Percentiles rank a stretch among this genome's conserved stretches.
Conservation (phyloP, 2,329 filamentous ascomycete species). For the Ciborinia camelliae region DNA sequence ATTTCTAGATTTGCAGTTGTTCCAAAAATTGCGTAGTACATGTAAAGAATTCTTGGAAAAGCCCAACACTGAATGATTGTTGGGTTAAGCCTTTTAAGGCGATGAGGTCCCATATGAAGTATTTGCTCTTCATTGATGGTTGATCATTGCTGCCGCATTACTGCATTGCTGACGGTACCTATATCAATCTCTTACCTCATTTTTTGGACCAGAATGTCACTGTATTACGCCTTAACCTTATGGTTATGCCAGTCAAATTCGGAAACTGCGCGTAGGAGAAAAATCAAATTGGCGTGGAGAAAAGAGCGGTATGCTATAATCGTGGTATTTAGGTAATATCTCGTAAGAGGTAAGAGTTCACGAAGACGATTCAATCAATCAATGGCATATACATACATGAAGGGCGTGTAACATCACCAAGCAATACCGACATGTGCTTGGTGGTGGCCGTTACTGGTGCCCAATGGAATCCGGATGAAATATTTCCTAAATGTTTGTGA, state of each 20-base stretch:
- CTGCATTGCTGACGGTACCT: slow-evolving; percentile 9
- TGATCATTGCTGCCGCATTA: not conserved
- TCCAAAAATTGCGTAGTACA: not conserved
- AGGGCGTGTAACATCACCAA: not conserved
- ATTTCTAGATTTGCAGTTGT: not conserved
- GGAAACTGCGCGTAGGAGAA: slow-evolving; percentile 8
- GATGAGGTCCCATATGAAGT: not conserved
- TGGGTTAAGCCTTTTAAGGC: slow-evolving; percentile 2
- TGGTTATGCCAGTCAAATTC: not conserved
- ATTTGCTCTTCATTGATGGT: not conserved
- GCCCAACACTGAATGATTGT: slow-evolving; percentile 1
- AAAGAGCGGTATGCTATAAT: slow-evolving; percentile 9
- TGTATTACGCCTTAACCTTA: not conserved
- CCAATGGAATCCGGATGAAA: not conserved
- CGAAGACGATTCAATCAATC: too few relatives aligned
- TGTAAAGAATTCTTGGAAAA: not conserved
- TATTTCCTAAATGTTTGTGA: not conserved
- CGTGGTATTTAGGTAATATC: not conserved
- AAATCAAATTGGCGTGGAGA: not conserved
- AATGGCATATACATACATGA: not conserved
- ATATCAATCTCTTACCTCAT: slow-evolving; percentile 16
- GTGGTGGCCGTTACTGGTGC: not conserved
- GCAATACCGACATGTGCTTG: not conserved
- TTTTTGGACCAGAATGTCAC: slow-evolving; percentile 1
- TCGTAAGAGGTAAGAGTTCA: not conserved